A percentile compares a stretch with the other conserved stretches of the same genome.
Evolutionary conservation across 257 asterid genomes (phyloP).

Genomic region (Ligustrum vulgare): DNA sequence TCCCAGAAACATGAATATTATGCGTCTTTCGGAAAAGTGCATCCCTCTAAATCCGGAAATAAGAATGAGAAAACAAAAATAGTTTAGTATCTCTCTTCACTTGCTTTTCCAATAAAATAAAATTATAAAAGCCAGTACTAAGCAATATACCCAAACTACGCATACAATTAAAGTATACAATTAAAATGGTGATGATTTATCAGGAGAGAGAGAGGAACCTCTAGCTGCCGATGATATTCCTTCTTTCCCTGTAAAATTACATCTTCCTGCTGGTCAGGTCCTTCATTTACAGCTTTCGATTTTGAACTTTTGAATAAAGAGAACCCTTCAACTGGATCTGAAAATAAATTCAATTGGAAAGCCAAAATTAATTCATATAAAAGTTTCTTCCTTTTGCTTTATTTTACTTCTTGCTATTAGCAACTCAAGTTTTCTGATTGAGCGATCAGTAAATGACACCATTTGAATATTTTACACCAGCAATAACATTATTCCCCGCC

Average conservation of each 20-base stretch:
- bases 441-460: background rate
- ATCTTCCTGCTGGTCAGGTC: conserved; percentile 35
- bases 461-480: background rate
- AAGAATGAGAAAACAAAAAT: conserved; percentile 15
- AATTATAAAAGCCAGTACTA: background rate
- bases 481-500: background rate
- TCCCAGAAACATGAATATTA: conserved; percentile 87
- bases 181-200: conserved; percentile 4
- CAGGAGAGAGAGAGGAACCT: conserved; percentile 51
- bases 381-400: conserved; percentile 2
- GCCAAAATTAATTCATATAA: conserved; percentile 1
- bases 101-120: conserved; percentile 6
- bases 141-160: background rate
- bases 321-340: conserved; percentile 66
- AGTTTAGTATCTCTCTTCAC: background rate
- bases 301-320: conserved; percentile 60
- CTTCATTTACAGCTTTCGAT: conserved; percentile 40
- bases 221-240: conserved; percentile 72
- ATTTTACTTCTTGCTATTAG: background rate
- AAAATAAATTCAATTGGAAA: conserved; percentile 15
- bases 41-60: conserved; percentile 55
- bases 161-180: no score
- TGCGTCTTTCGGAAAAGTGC: conserved; percentile 70
- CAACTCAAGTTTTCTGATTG: background rate
- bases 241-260: conserved; percentile 56